Base-by-base conservation (phyloP, 352 stramenopile species). In the Globisporangium parvum region DNA sequence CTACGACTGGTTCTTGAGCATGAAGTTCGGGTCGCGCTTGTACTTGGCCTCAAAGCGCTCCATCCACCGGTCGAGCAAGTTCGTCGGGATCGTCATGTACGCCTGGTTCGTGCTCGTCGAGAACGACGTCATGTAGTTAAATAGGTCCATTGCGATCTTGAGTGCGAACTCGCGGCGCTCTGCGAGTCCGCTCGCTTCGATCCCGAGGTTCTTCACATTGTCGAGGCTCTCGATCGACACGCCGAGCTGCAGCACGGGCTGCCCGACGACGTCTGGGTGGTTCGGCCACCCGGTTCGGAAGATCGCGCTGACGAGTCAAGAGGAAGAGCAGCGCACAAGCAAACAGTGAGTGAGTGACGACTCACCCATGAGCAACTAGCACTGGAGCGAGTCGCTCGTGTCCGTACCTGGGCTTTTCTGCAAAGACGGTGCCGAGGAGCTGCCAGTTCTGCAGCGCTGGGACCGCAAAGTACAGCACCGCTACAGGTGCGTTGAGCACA, bases 71-170 rank as follows among this genome's bases (percentile, higher is more conserved):
- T 97, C 90, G 66, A 97, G 86, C 41, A 97, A 67, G 69, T 96
- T 96, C 4, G 78, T 92, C 11, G 90, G 90, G 26, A 97, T 91
- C 1, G 85, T 77, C 84, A 97, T 95, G 62, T 85, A 85, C 26
- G 74, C 75, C 28, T 80, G 78, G 51, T 63, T 77, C 55, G 78
- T 85, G 63, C 71, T 84, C 37, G 66, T 85, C 2, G 79, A 87
- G 70, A 96, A 97, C 53, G 78, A 93, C 63, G 77, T 84, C 76
- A 97, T 92, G 66, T 88, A 97, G 63, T 94, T 93, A 70, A 95
- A 97, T 65, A 97, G 65, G 65, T 97, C 88, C 59, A 88, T 70
- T 5, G 88, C 90, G 67, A 97, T 96, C 66, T 96, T 96, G 59
- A 94, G 85, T 21, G 88, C 90, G 42, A 96, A 92, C 35, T 80